Percentiles rank a stretch among this genome's conserved stretches.
Evolutionary conservation across 805 yeast species (phyloP).

Genomic region (Nakazawaea ambrosiae): DNA sequence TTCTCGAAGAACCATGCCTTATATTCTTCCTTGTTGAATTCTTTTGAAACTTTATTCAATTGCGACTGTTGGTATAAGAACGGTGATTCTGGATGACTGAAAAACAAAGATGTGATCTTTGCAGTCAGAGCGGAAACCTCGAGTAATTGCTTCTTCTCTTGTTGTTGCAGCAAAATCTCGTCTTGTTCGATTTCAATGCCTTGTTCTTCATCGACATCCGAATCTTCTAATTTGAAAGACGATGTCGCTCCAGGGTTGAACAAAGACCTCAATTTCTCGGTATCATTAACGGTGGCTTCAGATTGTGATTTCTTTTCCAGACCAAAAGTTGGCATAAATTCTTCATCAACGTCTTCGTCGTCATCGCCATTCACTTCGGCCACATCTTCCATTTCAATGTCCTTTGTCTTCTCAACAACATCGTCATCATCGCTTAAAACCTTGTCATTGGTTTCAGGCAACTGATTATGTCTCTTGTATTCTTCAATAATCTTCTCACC

Average conservation of each 20-base stretch:
- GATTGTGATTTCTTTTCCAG: no score
- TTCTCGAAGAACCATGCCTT: slow-evolving; percentile 76
- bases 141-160: slow-evolving; percentile 1
- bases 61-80: slow-evolving; percentile 83
- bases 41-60: slow-evolving; percentile 47
- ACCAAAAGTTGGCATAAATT: slow-evolving; percentile 31
- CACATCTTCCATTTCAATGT: slow-evolving; percentile 14
- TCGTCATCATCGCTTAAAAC: slow-evolving; percentile 19
- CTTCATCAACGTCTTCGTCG: slow-evolving; percentile 20
- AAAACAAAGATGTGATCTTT: slow-evolving; percentile 50
- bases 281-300: slow-evolving; percentile 18
- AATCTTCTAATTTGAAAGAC: slow-evolving; percentile 18
- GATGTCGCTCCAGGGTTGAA: slow-evolving; percentile 22
- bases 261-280: slow-evolving; percentile 30
- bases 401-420: slow-evolving; percentile 14
- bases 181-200: slow-evolving; percentile 28
- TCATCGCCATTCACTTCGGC: slow-evolving; percentile 15
- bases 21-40: slow-evolving; percentile 35
- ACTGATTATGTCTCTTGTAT: slow-evolving; percentile 11
- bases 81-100: slow-evolving; percentile 80
- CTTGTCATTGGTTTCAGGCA: neutral
- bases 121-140: neutral
- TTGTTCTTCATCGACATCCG: slow-evolving; percentile 8
- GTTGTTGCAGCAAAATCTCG: slow-evolving; percentile 3
- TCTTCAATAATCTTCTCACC: slow-evolving; percentile 7